A percentile compares a stretch with the other conserved stretches of the same genome.
Evolutionary conservation across 202 grass and related monocot genomes (phyloP).

Genomic region (Brachypodium distachyon): DNA sequence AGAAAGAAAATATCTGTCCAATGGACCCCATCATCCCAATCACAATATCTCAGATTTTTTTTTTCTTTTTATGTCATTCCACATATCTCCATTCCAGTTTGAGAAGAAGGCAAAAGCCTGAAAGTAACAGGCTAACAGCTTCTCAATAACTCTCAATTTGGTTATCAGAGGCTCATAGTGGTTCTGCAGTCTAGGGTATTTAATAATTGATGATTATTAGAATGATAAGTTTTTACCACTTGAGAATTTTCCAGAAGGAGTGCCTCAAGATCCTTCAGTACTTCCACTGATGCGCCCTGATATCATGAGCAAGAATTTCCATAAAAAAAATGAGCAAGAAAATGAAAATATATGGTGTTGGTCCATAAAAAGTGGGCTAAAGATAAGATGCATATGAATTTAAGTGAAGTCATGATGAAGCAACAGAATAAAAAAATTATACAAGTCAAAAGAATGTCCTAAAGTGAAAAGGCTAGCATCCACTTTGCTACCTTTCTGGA

Average conservation of each 20-base stretch:
- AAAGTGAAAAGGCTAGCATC: not conserved
- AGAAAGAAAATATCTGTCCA: not conserved
- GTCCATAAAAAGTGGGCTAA: not conserved
- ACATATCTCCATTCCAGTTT: not conserved
- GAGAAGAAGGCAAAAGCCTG: not conserved
- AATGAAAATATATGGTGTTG: not conserved
- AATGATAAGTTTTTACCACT: conserved; percentile 44
- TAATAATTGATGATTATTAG: not conserved
- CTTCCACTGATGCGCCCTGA: conserved; percentile 60
- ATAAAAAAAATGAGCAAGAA: no score
- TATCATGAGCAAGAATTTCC: conserved; percentile 17
- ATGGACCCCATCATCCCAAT: not conserved
- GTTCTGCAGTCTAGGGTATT: not conserved
- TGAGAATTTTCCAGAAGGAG: conserved; percentile 74
- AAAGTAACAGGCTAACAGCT: not conserved
- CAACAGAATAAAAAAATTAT: not conserved
- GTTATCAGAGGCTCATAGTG: not conserved
- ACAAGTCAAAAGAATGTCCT: not conserved
- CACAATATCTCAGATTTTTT: not conserved
- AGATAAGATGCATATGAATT: not conserved
- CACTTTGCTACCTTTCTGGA: not conserved
- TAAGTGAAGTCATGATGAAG: not conserved
- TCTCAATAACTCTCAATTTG: not conserved
- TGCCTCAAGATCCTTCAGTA: conserved; percentile 70
- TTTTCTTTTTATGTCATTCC: not conserved